phyloP scores from a whole-genome alignment of 2,329 filamentous ascomycete species.

The Sclerotinia sclerotiorum region DNA sequence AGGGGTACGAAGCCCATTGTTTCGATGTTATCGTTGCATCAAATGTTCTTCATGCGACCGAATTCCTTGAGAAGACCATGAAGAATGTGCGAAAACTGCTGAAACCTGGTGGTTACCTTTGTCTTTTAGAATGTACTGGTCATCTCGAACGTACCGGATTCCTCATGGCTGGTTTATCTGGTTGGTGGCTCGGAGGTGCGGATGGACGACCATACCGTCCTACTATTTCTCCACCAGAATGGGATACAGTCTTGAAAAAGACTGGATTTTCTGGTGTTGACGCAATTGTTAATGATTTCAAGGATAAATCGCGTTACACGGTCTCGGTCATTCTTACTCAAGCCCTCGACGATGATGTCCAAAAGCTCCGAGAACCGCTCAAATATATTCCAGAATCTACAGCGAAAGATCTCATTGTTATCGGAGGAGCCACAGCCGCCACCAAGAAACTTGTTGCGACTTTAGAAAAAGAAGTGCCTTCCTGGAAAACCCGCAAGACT shows the following conservation, averaged over 20 bases:
- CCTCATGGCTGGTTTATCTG: conserved; percentile 17
- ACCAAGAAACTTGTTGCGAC: not conserved
- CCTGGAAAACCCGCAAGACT: not conserved
- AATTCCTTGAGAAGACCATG: conserved; percentile 27
- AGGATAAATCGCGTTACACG: conserved; percentile 9
- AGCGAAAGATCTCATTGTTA: conserved; percentile 9
- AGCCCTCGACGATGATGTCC: conserved; percentile 26
- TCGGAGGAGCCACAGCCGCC: not conserved
- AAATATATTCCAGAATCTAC: not conserved
- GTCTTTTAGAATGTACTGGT: conserved; percentile 22
- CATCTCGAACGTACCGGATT: conserved; percentile 8
- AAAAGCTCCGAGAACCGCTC: conserved; percentile 17
- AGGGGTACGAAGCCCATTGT: conserved; percentile 12
- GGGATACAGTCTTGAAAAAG: conserved; percentile 21
- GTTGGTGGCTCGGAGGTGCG: conserved; percentile 26
- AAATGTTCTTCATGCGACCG: conserved; percentile 36
- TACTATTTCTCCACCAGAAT: conserved; percentile 21
- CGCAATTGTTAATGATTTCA: conserved; percentile 13
- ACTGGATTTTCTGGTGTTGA: conserved; percentile 25
- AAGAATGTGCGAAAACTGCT: conserved; percentile 30
- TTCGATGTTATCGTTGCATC: conserved; percentile 34
- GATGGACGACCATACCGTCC: conserved; percentile 35
- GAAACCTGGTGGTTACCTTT: conserved; percentile 30
- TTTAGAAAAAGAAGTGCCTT: not conserved
- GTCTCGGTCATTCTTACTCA: conserved; percentile 16